Evolutionary conservation across 768 basidiomycete species (phyloP).

Genomic region (Lentinula lateritia): DNA sequence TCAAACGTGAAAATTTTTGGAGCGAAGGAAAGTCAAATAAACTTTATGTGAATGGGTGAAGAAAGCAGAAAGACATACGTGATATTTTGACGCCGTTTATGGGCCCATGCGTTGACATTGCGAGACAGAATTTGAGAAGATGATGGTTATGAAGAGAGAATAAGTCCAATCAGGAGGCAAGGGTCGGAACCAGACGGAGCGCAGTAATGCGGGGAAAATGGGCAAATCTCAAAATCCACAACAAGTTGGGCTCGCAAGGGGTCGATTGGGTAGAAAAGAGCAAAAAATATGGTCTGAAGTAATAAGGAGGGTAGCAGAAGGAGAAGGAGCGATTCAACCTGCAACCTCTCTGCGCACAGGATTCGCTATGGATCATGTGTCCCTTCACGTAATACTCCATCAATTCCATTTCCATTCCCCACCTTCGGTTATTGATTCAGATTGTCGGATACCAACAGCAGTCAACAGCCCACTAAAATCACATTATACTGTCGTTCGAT

Average conservation of each 20-base stretch:
- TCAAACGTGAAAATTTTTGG: constrained; percentile 7
- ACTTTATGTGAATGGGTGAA: constrained; percentile 7
- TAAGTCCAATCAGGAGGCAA: constrained; percentile 1
- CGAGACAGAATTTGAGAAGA: constrained; percentile 8
- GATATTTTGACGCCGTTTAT: constrained; percentile 88
- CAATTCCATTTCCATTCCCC: too few relatives aligned
- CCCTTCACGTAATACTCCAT: background rate
- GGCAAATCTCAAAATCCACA: background rate
- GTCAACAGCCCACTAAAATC: too few relatives aligned
- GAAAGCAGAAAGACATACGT: constrained; percentile 45
- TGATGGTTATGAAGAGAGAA: background rate
- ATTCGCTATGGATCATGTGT: background rate
- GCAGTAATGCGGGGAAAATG: background rate
- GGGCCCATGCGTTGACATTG: constrained; percentile 73
- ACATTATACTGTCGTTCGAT: too few relatives aligned
- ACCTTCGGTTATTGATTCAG: too few relatives aligned
- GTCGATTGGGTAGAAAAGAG: background rate
- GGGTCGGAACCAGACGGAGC: background rate
- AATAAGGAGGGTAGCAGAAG: background rate
- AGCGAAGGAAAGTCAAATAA: background rate
- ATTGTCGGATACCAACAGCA: too few relatives aligned
- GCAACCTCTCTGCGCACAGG: background rate
- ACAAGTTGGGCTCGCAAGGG: background rate
- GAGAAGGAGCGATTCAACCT: background rate
- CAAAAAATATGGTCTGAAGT: background rate